Conservation (phyloP, 2,329 filamentous ascomycete genomes). For the Cadophora sp. region DNA sequence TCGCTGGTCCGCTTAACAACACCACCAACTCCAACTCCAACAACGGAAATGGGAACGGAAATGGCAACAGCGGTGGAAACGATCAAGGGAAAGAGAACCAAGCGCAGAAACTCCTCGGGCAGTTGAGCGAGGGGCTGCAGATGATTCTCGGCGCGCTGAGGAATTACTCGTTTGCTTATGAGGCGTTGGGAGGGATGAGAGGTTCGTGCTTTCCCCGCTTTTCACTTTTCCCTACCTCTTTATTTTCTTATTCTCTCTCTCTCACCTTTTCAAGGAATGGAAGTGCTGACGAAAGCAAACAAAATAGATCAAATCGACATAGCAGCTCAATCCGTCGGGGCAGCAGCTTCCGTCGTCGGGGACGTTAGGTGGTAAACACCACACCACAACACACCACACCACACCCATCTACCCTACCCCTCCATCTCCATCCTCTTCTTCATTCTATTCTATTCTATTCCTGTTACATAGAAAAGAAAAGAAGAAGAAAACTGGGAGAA, state of each 20-base stretch:
- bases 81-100: slow-evolving; percentile 14
- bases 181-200: slow-evolving; percentile 40
- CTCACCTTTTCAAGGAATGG: too few relatives aligned
- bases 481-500: too few relatives aligned
- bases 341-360: background rate
- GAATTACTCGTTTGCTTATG: slow-evolving; percentile 41
- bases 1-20: slow-evolving; percentile 15
- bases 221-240: background rate
- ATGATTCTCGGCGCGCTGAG: slow-evolving; percentile 36
- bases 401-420: too few relatives aligned
- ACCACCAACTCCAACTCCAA: background rate
- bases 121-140: slow-evolving; percentile 35
- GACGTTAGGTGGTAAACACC: slow-evolving; percentile 7
- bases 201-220: slow-evolving; percentile 27
- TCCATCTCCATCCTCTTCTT: too few relatives aligned
- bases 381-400: too few relatives aligned
- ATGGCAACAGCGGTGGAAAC: background rate
- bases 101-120: slow-evolving; percentile 30
- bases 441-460: too few relatives aligned
- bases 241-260: too few relatives aligned
- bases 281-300: background rate
- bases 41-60: background rate
- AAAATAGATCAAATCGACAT: slow-evolving; percentile 30
- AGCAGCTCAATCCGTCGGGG: slow-evolving; percentile 7
- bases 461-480: too few relatives aligned